phyloP scores from a whole-genome alignment of 805 yeast species.

The Nakazawaea ambrosiae region DNA sequence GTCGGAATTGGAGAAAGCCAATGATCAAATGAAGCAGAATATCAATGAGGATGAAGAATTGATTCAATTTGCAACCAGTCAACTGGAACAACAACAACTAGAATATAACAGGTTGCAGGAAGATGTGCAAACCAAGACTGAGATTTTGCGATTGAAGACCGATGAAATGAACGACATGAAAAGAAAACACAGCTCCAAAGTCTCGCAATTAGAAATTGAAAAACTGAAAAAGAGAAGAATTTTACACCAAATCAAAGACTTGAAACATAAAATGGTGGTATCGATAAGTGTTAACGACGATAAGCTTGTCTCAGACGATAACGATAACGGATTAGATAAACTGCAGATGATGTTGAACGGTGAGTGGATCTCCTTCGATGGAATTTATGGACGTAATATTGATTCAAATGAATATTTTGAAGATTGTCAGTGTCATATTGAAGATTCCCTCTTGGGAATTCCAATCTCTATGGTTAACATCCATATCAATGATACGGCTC shows the following conservation, averaged over 20 bases:
- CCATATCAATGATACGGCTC: no score
- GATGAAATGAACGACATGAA: background rate
- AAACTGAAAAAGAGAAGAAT: slow-evolving; percentile 1
- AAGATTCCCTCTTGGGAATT: no score
- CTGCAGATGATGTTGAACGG: no score
- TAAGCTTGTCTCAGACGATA: no score
- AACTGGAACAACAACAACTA: background rate
- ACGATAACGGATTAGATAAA: no score
- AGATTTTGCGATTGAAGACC: background rate
- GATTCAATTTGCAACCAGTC: background rate
- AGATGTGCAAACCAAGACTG: background rate
- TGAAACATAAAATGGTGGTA: slow-evolving; percentile 4
- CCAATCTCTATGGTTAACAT: no score
- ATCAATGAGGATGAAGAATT: background rate
- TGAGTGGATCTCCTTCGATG: no score
- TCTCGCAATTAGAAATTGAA: slow-evolving; percentile 1
- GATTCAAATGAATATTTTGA: no score
- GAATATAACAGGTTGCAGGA: no score
- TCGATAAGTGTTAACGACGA: no score
- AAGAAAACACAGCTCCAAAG: background rate
- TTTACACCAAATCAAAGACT: slow-evolving; percentile 5
- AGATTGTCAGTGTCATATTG: no score
- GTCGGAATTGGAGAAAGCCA: background rate
- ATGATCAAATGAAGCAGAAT: background rate
- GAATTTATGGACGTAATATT: no score